Percentiles rank a stretch among this genome's conserved stretches.
These are phyloP conservation scores for Tetraselmis chui DNA, from an alignment of 139 green algal species.

Conservation along the genomic window DNA sequence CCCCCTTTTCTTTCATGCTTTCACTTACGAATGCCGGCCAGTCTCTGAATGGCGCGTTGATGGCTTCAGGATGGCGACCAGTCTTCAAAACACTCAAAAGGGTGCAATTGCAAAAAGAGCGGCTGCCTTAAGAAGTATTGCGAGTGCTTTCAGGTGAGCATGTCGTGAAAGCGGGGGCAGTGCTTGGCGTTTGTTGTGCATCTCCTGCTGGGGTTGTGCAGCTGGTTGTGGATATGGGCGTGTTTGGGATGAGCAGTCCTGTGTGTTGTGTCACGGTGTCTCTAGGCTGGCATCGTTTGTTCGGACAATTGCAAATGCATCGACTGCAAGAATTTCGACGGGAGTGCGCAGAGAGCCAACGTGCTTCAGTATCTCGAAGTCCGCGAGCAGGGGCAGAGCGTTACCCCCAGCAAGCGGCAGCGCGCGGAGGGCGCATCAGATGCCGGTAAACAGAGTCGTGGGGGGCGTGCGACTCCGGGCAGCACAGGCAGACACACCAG, in stretches of 20 bases:
- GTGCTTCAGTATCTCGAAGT: neutral
- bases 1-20: too few relatives aligned
- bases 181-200: too few relatives aligned
- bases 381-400: neutral
- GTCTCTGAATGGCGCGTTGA: too few relatives aligned
- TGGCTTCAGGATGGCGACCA: too few relatives aligned
- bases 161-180: too few relatives aligned
- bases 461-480: too few relatives aligned
- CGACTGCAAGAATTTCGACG: constrained; percentile 84
- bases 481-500: neutral
- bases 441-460: too few relatives aligned
- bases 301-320: constrained; percentile 80
- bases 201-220: neutral
- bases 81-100: constrained; percentile 60
- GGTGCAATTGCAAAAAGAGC: constrained; percentile 89
- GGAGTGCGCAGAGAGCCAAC: neutral
- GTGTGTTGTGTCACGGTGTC: neutral
- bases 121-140: constrained; percentile 66
- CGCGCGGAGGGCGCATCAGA: too few relatives aligned
- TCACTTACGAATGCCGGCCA: neutral
- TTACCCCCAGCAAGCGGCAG: neutral
- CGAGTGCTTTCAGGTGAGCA: constrained; percentile 58
- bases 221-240: neutral
- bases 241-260: neutral
- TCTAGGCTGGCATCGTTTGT: constrained; percentile 59